Evolutionary conservation across 1,284 basidiomycete species (phyloP), one percentile per base, ranked within the genome.

Genomic region (Naganishia liquefaciens): DNA sequence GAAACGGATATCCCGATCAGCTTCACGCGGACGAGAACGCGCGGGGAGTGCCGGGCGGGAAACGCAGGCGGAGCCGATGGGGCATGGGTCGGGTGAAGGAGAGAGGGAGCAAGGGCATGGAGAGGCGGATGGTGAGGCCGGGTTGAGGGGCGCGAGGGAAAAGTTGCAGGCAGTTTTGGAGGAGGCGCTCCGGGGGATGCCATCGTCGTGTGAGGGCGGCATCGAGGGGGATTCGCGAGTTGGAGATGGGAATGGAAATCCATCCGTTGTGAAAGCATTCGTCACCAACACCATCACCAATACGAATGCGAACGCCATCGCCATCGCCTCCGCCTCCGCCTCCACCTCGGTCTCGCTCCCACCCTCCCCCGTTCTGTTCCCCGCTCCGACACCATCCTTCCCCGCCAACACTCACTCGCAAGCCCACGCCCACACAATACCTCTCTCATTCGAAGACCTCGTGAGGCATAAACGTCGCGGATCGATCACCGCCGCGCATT

Each of bases 161-260:
- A 49, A 51, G 30, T 57, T 64, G 19, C 39, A 64, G 49, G 57
- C 57, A 33, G 57, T 60, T 15, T 17, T 60, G 13, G 57, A 60
- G 23, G 57, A 60, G 40, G 46, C 46, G 3, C 27, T 60, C 6
- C 10, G 10, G 33, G 10, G 13, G 57, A 30, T 13, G 57, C 47
- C n/a, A 10, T 37, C 7, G 19, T 28, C n/a, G 28, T 4, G 25
- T 30, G 27, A 28, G 10, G n/a, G 27, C 27, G 27, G 27, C n/a
- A 17, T 5, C 9, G 9, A n/a, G 33, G 5, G 5, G 10, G 49
- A 2, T 5, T 17, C 27, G 28, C 15, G 27, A 51, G 21, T 19
- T n/a, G 25, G 25, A 28, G 10, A 15, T 2, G 13, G 49, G 2
- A 2, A 25, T 4, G 10, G 27, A 51, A 51, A 25, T 25, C 23